phyloP scores from a whole-genome alignment of 371 early-diverging fungal genomes.

The Encephalitozoon hellem region DNA sequence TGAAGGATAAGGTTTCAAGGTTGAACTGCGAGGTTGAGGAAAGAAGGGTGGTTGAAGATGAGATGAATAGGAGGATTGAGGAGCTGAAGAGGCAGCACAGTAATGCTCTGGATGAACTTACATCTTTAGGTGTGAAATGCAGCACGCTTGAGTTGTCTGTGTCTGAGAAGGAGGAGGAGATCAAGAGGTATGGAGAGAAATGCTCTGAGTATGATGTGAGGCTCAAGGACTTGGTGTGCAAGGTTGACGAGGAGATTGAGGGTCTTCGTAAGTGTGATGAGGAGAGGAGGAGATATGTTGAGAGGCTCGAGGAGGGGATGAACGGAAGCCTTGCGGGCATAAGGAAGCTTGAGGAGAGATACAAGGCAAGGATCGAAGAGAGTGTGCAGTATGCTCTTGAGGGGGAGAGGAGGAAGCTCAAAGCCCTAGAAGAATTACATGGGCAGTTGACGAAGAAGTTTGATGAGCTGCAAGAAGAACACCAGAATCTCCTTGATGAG shows the following conservation, averaged over 20 bases:
- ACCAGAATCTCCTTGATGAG: background rate
- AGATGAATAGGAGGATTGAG: background rate
- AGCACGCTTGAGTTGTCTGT: background rate
- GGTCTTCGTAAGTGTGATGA: background rate
- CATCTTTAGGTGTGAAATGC: background rate
- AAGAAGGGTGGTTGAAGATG: background rate
- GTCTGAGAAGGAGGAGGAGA: background rate
- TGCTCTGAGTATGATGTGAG: background rate
- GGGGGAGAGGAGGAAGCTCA: conserved; percentile 9
- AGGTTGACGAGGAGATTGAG: background rate
- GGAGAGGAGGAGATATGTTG: background rate
- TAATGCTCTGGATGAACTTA: background rate
- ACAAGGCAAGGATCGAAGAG: background rate
- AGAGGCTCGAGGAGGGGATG: background rate
- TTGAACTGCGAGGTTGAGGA: background rate
- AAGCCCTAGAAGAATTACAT: conserved; percentile 16
- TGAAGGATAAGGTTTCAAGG: background rate
- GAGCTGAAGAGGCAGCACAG: background rate
- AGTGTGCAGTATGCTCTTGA: background rate
- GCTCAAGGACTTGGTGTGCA: background rate
- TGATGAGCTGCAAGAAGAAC: conserved; percentile 21
- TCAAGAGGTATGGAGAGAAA: background rate
- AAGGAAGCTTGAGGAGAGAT: conserved; percentile 1
- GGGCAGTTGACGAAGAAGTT: conserved; percentile 19
- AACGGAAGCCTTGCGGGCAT: background rate